Conservation (phyloP, 2,329 filamentous ascomycete genomes). For the Monosporascus ibericus region DNA sequence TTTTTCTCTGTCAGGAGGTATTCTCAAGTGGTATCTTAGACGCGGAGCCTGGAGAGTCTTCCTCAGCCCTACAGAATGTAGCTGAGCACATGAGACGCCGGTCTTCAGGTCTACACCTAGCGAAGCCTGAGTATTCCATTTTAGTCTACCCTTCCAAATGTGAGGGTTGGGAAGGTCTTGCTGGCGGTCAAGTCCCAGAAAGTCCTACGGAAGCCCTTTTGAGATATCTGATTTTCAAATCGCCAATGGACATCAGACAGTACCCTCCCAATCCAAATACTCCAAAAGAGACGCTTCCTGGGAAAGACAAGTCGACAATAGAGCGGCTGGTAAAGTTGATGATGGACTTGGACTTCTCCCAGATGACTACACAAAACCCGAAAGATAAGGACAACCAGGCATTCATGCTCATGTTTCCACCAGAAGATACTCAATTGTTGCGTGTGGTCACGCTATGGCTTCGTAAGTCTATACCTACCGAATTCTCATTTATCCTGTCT, state of each 20-base stretch:
- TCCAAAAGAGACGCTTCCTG: constrained; percentile 1
- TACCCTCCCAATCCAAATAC: constrained; percentile 13
- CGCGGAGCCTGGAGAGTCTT: constrained; percentile 6
- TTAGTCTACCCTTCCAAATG: constrained; percentile 21
- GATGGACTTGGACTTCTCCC: constrained; percentile 14
- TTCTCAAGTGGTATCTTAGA: constrained; percentile 17
- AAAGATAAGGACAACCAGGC: constrained; percentile 17
- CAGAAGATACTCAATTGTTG: constrained; percentile 15
- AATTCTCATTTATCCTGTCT: too few relatives aligned
- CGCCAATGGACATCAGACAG: constrained; percentile 8
- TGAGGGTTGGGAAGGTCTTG: constrained; percentile 16
- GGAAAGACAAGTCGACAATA: constrained; percentile 6
- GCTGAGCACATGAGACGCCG: constrained; percentile 13
- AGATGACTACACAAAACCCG: constrained; percentile 14
- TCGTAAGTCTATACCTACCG: constrained; percentile 16
- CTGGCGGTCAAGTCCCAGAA: constrained; percentile 4
- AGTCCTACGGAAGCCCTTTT: constrained; percentile 8
- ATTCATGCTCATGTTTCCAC: constrained; percentile 22
- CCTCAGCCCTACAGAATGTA: constrained; percentile 13
- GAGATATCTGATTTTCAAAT: constrained; percentile 19
- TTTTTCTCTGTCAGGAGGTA: constrained; percentile 8
- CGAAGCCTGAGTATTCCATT: constrained; percentile 20
- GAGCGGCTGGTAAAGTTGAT: constrained; percentile 13
- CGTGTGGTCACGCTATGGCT: constrained; percentile 21
- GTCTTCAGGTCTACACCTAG: constrained; percentile 18